Evolutionary conservation across 75 land plant species (phyloP).

Genomic region (Selaginella tamariscina): DNA sequence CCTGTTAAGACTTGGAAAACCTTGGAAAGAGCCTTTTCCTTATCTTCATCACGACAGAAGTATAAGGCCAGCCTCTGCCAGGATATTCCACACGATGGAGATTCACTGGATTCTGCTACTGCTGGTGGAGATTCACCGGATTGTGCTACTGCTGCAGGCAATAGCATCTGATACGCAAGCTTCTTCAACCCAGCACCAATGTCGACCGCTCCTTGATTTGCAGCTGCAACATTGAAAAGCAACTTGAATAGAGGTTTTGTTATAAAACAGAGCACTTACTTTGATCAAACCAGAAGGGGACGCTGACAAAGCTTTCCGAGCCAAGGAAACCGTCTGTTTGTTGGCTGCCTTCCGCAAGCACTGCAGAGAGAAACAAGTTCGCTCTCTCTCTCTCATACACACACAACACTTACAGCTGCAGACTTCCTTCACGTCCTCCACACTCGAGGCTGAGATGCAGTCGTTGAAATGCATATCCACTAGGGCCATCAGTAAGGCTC

Average conservation of each 20-base stretch:
- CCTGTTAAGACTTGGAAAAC: neutral
- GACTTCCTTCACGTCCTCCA: conserved; percentile 19
- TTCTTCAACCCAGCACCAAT: neutral
- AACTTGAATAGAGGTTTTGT: neutral
- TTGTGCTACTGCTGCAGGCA: neutral
- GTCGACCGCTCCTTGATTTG: neutral
- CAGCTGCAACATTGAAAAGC: neutral
- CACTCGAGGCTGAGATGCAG: conserved; percentile 17
- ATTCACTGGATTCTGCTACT: neutral
- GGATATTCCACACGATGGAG: neutral
- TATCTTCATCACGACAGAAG: conserved; percentile 9
- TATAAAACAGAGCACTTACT: neutral
- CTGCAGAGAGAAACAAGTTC: neutral
- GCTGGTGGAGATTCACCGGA: neutral
- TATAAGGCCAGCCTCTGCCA: conserved; percentile 2
- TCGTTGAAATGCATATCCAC: conserved; percentile 19
- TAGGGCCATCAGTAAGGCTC: conserved; percentile 16
- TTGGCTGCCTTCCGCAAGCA: neutral
- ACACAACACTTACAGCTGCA: conserved; percentile 7
- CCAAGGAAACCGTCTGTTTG: neutral
- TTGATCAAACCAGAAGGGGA: conserved; percentile 7
- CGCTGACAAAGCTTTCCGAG: neutral
- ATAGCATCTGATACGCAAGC: neutral
- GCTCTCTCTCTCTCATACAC: neutral
- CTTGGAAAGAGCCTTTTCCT: neutral